Evolutionary conservation across 2,329 filamentous ascomycete genomes (phyloP).

Genomic region (Colletotrichum godetiae): DNA sequence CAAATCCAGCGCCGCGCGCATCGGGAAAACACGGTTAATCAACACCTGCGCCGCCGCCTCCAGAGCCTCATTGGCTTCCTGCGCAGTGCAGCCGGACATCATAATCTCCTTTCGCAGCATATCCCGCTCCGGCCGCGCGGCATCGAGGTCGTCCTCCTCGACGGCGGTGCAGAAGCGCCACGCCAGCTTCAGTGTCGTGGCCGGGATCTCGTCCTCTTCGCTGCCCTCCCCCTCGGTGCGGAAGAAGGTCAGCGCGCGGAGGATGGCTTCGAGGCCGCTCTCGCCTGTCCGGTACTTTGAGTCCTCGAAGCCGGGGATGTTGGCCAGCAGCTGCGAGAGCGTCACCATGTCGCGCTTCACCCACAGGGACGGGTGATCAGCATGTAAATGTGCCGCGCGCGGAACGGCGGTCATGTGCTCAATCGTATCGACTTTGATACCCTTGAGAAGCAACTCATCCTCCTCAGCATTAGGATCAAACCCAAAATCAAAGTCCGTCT

Average conservation of each 20-base stretch:
- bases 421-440: constrained; percentile 26
- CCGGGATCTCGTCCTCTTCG: constrained; percentile 11
- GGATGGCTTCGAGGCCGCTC: constrained; percentile 8
- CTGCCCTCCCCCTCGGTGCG: neutral
- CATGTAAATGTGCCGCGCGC: constrained; percentile 27
- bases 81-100: constrained; percentile 14
- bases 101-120: constrained; percentile 18
- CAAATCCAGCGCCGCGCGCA: constrained; percentile 29
- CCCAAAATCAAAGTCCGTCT: constrained; percentile 33
- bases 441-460: constrained; percentile 28
- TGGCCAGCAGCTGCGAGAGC: constrained; percentile 3
- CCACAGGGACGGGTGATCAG: constrained; percentile 27
- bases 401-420: constrained; percentile 25
- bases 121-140: constrained; percentile 20
- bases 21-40: constrained; percentile 25
- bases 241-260: constrained; percentile 32
- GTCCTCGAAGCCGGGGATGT: constrained; percentile 15
- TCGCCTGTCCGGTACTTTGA: constrained; percentile 18
- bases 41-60: constrained; percentile 32
- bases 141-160: constrained; percentile 29
- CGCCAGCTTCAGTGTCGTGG: constrained; percentile 30
- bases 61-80: constrained; percentile 32
- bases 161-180: constrained; percentile 31
- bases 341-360: constrained; percentile 26
- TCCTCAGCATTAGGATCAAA: constrained; percentile 26